Evolutionary conservation across 768 basidiomycete genomes (phyloP).

Genomic region (Leucocoprinus birnbaumii): DNA sequence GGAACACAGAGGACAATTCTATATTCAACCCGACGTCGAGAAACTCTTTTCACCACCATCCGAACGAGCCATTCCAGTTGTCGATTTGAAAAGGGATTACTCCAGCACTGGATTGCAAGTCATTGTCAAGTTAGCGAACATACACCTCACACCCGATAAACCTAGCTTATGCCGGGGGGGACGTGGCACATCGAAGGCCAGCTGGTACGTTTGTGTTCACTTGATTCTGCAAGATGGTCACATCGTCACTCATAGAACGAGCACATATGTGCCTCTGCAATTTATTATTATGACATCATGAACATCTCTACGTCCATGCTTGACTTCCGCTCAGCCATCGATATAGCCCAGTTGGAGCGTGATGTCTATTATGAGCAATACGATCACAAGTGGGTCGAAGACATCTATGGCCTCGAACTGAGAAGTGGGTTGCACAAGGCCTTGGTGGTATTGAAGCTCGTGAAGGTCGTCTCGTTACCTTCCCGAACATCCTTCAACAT

Average conservation of each 20-base stretch:
- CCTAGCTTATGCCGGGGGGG: slow-evolving; percentile 23
- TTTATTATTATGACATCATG: slow-evolving; percentile 25
- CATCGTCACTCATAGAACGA: slow-evolving; percentile 23
- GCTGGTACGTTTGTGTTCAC: slow-evolving; percentile 12
- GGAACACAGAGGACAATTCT: no score
- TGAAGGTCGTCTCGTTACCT: slow-evolving; percentile 33
- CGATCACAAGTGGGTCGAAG: slow-evolving; percentile 24
- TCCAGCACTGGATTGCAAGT: slow-evolving; percentile 17
- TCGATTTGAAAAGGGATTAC: slow-evolving; percentile 13
- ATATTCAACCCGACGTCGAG: no score
- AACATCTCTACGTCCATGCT: slow-evolving; percentile 23
- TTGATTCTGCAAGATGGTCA: neutral
- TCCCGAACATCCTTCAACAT: slow-evolving; percentile 42
- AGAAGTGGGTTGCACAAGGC: slow-evolving; percentile 22
- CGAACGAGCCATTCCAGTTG: neutral
- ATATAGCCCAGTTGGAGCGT: no score
- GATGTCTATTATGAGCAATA: slow-evolving; percentile 21
- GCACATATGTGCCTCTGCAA: slow-evolving; percentile 26
- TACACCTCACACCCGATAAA: slow-evolving; percentile 27
- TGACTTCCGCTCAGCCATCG: slow-evolving; percentile 20
- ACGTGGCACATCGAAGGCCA: slow-evolving; percentile 30
- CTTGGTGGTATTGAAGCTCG: slow-evolving; percentile 31
- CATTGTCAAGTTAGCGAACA: slow-evolving; percentile 23
- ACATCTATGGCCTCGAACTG: slow-evolving; percentile 24
- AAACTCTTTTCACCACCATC: no score